Base-by-base conservation (phyloP, 2,329 filamentous ascomycete species). In the Hypoxylon sp. region DNA sequence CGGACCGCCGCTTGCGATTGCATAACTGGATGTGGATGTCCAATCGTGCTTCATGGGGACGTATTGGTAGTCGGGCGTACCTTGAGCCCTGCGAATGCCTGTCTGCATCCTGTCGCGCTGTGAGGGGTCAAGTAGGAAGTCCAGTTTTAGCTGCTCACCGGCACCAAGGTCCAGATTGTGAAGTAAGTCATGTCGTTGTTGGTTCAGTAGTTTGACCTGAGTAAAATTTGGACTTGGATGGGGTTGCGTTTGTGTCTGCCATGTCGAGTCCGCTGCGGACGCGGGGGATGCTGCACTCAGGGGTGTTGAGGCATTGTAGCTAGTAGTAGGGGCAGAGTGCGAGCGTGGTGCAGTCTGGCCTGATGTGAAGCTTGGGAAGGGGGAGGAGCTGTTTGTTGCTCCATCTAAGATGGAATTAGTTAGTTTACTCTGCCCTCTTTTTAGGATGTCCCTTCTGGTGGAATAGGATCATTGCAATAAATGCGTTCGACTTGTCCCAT, bases 61-160 rank as follows among this genome's bases (percentile, higher is more conserved):
- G 47, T 78, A 76, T 9, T 71, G 71, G 49, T 71, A 79, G 15
- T 71, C 63, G 16, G 71, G 62, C 6, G 73, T 69, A 55, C 81
- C 78, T 49, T 78, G 77, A 5, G 73, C 70, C 9, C 75, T 77
- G 55, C 79, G 74, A 27, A 76, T 52, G 17, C 79, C 77, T 37
- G 76, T 78, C 30, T 77, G 76, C 41, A 82, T 78, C 61, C 75
- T 78, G 56, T 71, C 77, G 48, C 78, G 79, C 37, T 83, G 79
- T 5, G 79, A 77, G 23, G 80, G 73, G 51, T 87, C 84, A 1
- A 93, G 77, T 2, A 94, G 75, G 60, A 91, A 92, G 49, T 86
- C 87, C 21, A 94, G 80, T 4, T 85, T 87, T 6, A 92, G 76
- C 35, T 85, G 80, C 65, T 92, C 89, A 16, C 64, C 64, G 1